Evolutionary conservation across 352 stramenopile species (phyloP).

Genomic region (Pythium insidiosum): DNA sequence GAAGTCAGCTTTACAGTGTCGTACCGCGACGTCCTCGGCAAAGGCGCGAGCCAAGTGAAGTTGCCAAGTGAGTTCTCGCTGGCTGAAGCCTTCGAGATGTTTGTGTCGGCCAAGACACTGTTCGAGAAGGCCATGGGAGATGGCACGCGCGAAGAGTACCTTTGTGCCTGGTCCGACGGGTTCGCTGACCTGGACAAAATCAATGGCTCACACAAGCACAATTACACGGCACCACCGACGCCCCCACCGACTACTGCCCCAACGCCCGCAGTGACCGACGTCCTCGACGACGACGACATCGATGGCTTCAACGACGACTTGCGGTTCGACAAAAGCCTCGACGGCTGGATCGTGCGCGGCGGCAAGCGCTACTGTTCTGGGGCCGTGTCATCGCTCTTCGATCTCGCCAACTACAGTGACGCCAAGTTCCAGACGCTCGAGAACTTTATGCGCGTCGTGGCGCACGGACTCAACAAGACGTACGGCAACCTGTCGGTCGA

Average conservation of each 20-base stretch:
- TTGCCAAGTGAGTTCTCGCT: constrained; percentile 7
- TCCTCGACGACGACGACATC: neutral
- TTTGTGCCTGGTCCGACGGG: constrained; percentile 28
- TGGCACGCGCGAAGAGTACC: constrained; percentile 16
- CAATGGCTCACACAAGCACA: neutral
- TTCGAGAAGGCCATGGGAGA: constrained; percentile 29
- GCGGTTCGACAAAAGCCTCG: constrained; percentile 9
- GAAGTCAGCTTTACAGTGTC: constrained; percentile 4
- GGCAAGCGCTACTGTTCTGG: constrained; percentile 31
- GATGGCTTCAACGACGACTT: constrained; percentile 3
- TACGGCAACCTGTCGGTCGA: neutral
- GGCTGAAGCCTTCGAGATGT: constrained; percentile 15
- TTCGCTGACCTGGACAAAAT: constrained; percentile 13
- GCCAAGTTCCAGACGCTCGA: neutral
- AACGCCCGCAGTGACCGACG: neutral
- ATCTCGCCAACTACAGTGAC: constrained; percentile 15
- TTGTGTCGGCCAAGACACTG: constrained; percentile 31
- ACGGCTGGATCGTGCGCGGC: too few species aligned
- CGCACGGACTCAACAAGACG: neutral
- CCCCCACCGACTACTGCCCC: neutral
- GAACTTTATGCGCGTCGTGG: neutral
- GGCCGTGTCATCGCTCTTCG: constrained; percentile 22
- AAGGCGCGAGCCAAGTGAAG: neutral
- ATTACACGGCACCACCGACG: too few species aligned
- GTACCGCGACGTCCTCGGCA: constrained; percentile 1